Evolutionary conservation across 352 stramenopile genomes (phyloP).

Genomic region (Blastocystis sp.): DNA sequence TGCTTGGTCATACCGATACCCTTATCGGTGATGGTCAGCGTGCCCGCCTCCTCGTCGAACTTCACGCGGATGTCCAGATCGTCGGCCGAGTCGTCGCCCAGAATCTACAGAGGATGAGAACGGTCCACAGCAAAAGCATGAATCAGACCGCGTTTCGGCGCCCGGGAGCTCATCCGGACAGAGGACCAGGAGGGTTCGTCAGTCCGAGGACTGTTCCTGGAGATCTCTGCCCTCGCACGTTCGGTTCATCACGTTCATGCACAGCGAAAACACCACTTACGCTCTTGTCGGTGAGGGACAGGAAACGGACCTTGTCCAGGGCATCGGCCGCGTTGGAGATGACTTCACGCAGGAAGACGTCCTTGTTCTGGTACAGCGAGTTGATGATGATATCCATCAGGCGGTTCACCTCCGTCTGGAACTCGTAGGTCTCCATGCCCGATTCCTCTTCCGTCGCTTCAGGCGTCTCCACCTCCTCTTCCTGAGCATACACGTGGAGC

Average conservation of each 20-base stretch:
- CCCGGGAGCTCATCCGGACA: conserved; percentile 14
- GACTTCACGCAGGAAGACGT: conserved; percentile 97
- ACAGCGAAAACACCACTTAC: neutral
- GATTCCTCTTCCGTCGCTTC: neutral
- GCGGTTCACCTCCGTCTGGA: conserved; percentile 92
- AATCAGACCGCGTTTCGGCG: conserved; percentile 43
- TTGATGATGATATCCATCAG: conserved; percentile 99
- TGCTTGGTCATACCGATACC: conserved; percentile 73
- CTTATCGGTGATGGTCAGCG: conserved; percentile 93
- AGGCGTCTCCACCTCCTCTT: conserved; percentile 17
- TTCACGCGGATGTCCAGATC: conserved; percentile 93
- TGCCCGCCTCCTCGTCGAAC: conserved; percentile 88
- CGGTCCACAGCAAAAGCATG: neutral
- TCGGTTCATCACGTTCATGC: neutral
- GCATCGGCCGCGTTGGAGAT: conserved; percentile 98
- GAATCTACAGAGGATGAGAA: neutral
- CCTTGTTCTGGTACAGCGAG: conserved; percentile 90
- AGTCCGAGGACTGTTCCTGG: conserved; percentile 72
- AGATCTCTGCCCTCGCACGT: conserved; percentile 7
- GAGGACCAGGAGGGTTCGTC: conserved; percentile 71
- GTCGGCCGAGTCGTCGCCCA: conserved; percentile 71
- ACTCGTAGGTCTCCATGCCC: conserved; percentile 81
- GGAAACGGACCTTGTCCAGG: conserved; percentile 97
- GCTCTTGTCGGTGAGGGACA: conserved; percentile 84
- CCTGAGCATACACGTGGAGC: conserved; percentile 12